These are phyloP conservation scores for Mercurialis annua DNA, from an alignment of 345 rosid genomes.

Conservation along the genomic window DNA sequence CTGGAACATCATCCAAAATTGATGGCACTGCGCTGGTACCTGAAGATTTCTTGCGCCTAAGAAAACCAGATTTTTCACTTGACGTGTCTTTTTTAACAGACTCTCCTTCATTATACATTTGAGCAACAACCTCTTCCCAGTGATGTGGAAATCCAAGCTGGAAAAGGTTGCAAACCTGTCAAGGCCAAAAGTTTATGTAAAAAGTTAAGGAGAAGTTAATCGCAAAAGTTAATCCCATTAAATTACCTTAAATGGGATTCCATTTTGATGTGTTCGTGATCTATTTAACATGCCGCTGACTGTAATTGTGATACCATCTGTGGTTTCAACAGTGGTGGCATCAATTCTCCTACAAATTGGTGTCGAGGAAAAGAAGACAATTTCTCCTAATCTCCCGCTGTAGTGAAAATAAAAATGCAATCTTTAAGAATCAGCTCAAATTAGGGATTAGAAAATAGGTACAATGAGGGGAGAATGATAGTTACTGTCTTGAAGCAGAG, in stretches of 20 bases:
- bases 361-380: slow-evolving; percentile 46
- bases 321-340: slow-evolving; percentile 40
- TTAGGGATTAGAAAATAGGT: neutral
- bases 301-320: slow-evolving; percentile 40
- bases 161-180: slow-evolving; percentile 46
- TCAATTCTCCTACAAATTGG: slow-evolving; percentile 39
- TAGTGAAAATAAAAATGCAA: neutral
- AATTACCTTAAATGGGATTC: slow-evolving; percentile 41
- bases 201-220: neutral
- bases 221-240: neutral
- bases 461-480: neutral
- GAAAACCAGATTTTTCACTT: neutral
- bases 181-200: slow-evolving; percentile 1
- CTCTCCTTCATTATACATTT: slow-evolving; percentile 18
- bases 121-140: slow-evolving; percentile 39
- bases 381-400: slow-evolving; percentile 26
- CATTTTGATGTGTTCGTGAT: slow-evolving; percentile 39
- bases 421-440: neutral
- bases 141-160: slow-evolving; percentile 45
- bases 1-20: slow-evolving; percentile 32
- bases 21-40: slow-evolving; percentile 14
- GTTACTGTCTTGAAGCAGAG: slow-evolving; percentile 34
- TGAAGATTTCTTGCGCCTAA: neutral
- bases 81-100: slow-evolving; percentile 9
- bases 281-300: slow-evolving; percentile 40